Conservation (phyloP, 148 eudicot species). For the Vaccinium macrocarpon region DNA sequence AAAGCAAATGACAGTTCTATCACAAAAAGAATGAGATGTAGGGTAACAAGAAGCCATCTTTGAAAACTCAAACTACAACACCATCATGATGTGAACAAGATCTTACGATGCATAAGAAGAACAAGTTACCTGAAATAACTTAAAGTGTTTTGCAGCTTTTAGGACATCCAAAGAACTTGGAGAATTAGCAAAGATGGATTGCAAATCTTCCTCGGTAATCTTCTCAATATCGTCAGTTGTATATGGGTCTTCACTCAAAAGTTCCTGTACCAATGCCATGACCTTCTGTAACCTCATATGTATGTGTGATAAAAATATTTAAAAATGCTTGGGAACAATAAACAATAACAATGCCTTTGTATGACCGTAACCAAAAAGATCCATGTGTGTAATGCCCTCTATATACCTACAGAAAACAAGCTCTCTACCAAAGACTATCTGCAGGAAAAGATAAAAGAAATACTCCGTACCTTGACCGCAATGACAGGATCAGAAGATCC, state of each 20-base stretch:
- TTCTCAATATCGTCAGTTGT: constrained; percentile 73
- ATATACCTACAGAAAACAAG: background rate
- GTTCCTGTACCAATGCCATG: constrained; percentile 45
- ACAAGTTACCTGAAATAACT: constrained; percentile 70
- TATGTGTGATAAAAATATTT: background rate
- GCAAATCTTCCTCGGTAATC: constrained; percentile 47
- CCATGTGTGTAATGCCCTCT: background rate
- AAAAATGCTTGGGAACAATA: background rate
- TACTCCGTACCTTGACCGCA: constrained; percentile 98
- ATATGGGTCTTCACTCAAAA: constrained; percentile 74
- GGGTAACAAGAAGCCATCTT: background rate
- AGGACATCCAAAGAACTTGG: constrained; percentile 85
- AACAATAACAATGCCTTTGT: background rate
- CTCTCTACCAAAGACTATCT: background rate
- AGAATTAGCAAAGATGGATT: constrained; percentile 61
- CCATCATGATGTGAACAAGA: background rate
- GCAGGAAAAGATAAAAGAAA: background rate
- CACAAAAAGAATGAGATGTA: background rate
- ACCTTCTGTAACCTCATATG: constrained; percentile 2
- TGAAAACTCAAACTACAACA: background rate
- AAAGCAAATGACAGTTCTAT: background rate
- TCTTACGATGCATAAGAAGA: constrained; percentile 4
- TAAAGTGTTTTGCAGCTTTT: constrained; percentile 72
- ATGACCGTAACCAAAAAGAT: background rate
- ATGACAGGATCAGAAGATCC: constrained; percentile 81